Conservation (phyloP, 805 yeast genomes). For the Nakazawaea peltata region DNA sequence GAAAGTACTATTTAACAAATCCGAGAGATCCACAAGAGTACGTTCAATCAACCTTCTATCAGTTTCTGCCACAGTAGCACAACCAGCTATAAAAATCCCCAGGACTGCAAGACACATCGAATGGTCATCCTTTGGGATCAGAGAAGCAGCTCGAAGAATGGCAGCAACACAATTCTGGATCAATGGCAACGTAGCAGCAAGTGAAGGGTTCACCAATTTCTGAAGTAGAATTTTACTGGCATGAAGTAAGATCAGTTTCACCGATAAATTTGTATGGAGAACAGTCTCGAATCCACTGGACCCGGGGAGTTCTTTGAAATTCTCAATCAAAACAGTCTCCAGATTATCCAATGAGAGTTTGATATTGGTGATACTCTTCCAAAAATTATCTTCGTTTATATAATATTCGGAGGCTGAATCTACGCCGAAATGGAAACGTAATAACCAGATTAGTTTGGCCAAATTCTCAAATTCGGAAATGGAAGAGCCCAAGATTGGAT, state of each 20-base stretch:
- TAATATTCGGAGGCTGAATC: background rate
- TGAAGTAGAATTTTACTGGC: conserved; percentile 6
- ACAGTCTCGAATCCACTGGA: background rate
- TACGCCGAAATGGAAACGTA: conserved; percentile 14
- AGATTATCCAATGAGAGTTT: conserved; percentile 4
- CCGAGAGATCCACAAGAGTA: conserved; percentile 7
- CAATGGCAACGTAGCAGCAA: conserved; percentile 1
- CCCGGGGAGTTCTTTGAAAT: background rate
- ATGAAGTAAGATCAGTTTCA: conserved; percentile 6
- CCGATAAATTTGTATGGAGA: conserved; percentile 2
- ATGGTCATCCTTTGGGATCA: conserved; percentile 7
- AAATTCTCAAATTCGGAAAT: conserved; percentile 27
- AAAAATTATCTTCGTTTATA: conserved; percentile 6
- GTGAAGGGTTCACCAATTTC: conserved; percentile 9
- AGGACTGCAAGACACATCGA: conserved; percentile 7
- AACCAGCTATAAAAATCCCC: conserved; percentile 8
- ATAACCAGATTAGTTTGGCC: conserved; percentile 30
- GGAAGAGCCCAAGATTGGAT: conserved; percentile 33
- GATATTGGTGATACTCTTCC: conserved; percentile 7
- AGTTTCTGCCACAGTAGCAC: background rate
- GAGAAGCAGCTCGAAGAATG: background rate
- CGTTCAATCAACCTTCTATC: conserved; percentile 1
- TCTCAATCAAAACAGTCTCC: background rate
- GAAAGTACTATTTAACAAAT: conserved; percentile 7
- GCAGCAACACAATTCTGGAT: conserved; percentile 5